A percentile compares a stretch with the other conserved stretches of the same genome.
Conservation (phyloP, 768 basidiomycete genomes). For the Tulasnella sp. region DNA sequence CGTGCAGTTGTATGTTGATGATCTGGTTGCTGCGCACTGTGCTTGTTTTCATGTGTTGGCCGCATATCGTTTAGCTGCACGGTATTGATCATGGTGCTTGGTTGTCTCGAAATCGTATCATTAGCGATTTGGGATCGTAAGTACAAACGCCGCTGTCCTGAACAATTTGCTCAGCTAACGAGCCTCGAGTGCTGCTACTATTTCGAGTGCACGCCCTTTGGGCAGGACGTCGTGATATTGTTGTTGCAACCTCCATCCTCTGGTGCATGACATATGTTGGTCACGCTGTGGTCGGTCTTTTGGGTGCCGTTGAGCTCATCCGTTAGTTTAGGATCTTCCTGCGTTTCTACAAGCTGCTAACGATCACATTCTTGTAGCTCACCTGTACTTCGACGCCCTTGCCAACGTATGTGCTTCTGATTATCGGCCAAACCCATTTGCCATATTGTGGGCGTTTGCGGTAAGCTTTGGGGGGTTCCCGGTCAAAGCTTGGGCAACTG, state of each 20-base stretch:
- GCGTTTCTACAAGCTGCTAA: neutral
- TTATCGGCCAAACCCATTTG: neutral
- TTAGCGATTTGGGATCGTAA: too few species aligned
- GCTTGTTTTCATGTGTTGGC: too few species aligned
- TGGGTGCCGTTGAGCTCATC: neutral
- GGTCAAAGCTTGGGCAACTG: neutral
- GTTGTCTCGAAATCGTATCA: neutral
- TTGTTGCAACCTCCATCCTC: neutral
- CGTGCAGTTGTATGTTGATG: too few species aligned
- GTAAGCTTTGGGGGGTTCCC: neutral
- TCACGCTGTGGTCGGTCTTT: neutral
- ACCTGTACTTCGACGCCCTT: neutral
- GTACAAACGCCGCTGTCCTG: too few species aligned
- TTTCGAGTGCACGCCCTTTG: neutral
- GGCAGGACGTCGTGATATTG: neutral
- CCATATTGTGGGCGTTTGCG: neutral
- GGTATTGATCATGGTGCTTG: too few species aligned
- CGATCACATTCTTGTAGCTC: neutral
- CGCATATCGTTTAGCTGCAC: too few species aligned
- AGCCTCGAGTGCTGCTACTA: neutral
- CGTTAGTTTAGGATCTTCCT: neutral
- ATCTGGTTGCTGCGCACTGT: too few species aligned
- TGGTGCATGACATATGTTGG: neutral
- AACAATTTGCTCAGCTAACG: neutral
- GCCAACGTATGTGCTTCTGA: neutral